Evolutionary conservation across 2,329 filamentous ascomycete genomes (phyloP), one percentile per base, ranked within the genome.

Genomic region (Rhexocercosporidium sp.): DNA sequence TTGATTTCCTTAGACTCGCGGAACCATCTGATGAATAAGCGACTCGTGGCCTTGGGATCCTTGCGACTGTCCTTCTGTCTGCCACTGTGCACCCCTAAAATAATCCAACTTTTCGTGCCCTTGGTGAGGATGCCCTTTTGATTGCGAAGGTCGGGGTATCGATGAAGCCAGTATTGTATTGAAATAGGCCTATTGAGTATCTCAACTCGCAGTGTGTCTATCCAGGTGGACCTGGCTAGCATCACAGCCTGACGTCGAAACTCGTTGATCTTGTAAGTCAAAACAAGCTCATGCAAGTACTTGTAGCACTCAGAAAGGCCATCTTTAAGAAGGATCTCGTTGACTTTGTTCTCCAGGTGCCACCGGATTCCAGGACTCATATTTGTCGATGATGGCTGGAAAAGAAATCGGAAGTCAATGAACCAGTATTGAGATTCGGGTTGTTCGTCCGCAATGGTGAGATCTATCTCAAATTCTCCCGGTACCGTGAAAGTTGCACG

Each of bases 241-340:
- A 90, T 88, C 31, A 85, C 71, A 1, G 93, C 93, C 81, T 99
- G 96, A 69, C 89, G 88, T 72, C 88, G 88, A 54, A 97, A 85
- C 71, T 96, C 90, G 71, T 88, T 90, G 72, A 99, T 91, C 81
- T 99, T 97, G 79, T 96, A 91, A 0, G 94, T 97, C 64, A 99
- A 82, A 3, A 94, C 87, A 69, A 96, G 90, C 75, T 95, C 93
- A 78, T 98, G 94, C 1, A 98, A 82, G 70, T 94, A 92, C 65
- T 92, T 87, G 78, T 96, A 97, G 75, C 94, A 96, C 8, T 93
- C 94, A 8, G 81, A 77, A 7, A 99, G 80, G 2, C 95, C 93
- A 56, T 92, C 88, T 54, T 85, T 85, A 51, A 83, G 83, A 14
- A 99, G 84, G 7, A 87, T 83, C 18, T 86, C 84, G 76, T 99